Conservation (phyloP, 2,329 filamentous ascomycete species). For the Dactylellina cionopaga region DNA sequence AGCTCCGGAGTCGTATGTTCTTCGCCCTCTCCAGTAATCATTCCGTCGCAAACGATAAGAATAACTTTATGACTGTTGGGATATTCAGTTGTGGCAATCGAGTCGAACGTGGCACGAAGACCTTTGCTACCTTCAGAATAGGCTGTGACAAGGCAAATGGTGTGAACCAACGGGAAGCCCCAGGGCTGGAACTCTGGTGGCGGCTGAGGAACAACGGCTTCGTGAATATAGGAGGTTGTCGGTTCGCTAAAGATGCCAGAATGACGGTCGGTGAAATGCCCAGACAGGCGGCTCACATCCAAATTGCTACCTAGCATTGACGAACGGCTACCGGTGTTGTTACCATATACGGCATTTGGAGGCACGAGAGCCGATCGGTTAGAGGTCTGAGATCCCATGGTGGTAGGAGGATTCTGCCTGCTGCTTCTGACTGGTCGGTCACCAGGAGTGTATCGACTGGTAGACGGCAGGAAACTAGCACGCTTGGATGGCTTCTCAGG, state of each 20-base stretch:
- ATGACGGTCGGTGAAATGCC: constrained; percentile 48
- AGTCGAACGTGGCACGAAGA: constrained; percentile 92
- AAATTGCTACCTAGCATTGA: constrained; percentile 63
- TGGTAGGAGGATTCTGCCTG: constrained; percentile 75
- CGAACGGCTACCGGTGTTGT: constrained; percentile 68
- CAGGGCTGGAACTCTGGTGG: constrained; percentile 98
- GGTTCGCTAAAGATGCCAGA: constrained; percentile 52
- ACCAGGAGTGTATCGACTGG: constrained; percentile 80
- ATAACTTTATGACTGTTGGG: constrained; percentile 99
- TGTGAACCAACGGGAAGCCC: constrained; percentile 90
- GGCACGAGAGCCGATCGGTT: constrained; percentile 77
- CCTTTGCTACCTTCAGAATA: constrained; percentile 96
- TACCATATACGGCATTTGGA: constrained; percentile 75
- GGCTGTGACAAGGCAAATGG: constrained; percentile 92
- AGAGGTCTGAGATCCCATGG: constrained; percentile 91
- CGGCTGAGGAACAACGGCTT: constrained; percentile 93
- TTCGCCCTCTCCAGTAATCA: constrained; percentile 97
- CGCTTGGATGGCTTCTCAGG: constrained; percentile 75
- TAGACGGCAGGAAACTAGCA: constrained; percentile 88
- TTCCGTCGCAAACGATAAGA: constrained; percentile 93
- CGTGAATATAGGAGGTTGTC: constrained; percentile 74
- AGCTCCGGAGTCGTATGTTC: constrained; percentile 85
- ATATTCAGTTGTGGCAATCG: constrained; percentile 96
- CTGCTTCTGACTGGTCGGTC: constrained; percentile 70
- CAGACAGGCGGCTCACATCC: constrained; percentile 62